Base-by-base conservation (phyloP, 2,329 filamentous ascomycete genomes). In the Trichoderma citrinoviride region DNA sequence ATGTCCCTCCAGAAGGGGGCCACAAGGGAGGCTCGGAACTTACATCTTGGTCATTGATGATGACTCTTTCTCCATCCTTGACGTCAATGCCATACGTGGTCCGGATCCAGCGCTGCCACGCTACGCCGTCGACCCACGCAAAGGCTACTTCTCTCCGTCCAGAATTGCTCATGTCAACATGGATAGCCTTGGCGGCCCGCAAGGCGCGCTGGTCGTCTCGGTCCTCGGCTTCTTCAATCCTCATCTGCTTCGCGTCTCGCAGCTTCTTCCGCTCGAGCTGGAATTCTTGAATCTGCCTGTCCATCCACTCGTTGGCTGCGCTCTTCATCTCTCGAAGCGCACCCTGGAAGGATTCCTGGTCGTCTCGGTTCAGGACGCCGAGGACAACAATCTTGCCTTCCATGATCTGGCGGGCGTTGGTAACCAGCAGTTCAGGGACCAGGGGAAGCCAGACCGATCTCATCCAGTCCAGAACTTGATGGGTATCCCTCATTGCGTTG, bases 41-140 rank as follows among this genome's bases (percentile, higher is more conserved):
- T 82, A 96, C 93, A 77, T 96, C 93, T 82, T 98, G 92, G 72
- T 99, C 95, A 70, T 97, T 97, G 79, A 99, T 95, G 66, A 99
- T 90, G 63, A 99, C 91, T 68, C 92, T 87, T 77, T 98, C 95
- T 54, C 94, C 93, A 68, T 95, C 88, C 73, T 85, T 88, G 67
- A 95, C 88, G 71, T 96, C 91, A 70, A 98, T 90, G 62, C 94
- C 94, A 73, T 96, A 99, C 0, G 94, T 97, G n/a, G 90, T 93
- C 70, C 90, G 86, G 69, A 99, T 87, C 95, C 95, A 99, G 67
- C 94, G 87, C 77, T 98, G 93, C 95, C 95, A 99, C 77, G 98
- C 98, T 7, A 92, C 86, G 57, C 93, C 93, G 75, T 99, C 95
- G 14, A 98, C 92, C 95, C 95, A 99, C 14, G 95, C 95, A 77